Conservation (phyloP, 2,329 filamentous ascomycete genomes). For the Fusarium miscanthi region DNA sequence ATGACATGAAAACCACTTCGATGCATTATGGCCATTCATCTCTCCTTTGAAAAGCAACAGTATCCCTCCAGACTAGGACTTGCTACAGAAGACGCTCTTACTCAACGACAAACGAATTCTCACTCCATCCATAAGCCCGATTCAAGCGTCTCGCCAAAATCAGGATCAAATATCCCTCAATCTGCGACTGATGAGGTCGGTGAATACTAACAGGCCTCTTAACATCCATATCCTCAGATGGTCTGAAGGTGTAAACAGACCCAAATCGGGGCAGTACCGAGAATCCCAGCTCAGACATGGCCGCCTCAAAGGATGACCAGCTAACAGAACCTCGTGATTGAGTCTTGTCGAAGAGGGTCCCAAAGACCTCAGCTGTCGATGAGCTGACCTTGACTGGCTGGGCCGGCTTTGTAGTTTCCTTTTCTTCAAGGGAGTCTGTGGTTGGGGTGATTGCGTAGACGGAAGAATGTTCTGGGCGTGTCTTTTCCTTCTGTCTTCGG, state of each 20-base stretch:
- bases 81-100: not conserved
- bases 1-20: accelerated
- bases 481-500: conserved; percentile 57
- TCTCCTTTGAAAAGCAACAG: accelerated
- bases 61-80: accelerated
- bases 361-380: conserved; percentile 53
- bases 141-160: conserved; percentile 48
- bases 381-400: conserved; percentile 52
- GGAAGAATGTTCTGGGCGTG: conserved; percentile 52
- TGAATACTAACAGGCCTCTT: conserved; percentile 50
- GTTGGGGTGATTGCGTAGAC: conserved; percentile 46
- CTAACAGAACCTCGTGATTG: conserved; percentile 46
- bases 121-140: conserved; percentile 52
- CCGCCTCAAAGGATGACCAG: conserved; percentile 54
- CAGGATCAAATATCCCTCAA: conserved; percentile 49
- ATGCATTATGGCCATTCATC: accelerated
- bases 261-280: conserved; percentile 54
- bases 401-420: not conserved
- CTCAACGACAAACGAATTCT: conserved; percentile 47
- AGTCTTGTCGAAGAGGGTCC: conserved; percentile 48
- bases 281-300: conserved; percentile 57
- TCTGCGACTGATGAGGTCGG: conserved; percentile 51
- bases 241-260: conserved; percentile 55
- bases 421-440: not conserved
- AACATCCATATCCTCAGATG: conserved; percentile 42